These are phyloP conservation scores for Claviceps lovelessii DNA, from an alignment of 2,329 filamentous ascomycete genomes.

Conservation along the genomic window DNA sequence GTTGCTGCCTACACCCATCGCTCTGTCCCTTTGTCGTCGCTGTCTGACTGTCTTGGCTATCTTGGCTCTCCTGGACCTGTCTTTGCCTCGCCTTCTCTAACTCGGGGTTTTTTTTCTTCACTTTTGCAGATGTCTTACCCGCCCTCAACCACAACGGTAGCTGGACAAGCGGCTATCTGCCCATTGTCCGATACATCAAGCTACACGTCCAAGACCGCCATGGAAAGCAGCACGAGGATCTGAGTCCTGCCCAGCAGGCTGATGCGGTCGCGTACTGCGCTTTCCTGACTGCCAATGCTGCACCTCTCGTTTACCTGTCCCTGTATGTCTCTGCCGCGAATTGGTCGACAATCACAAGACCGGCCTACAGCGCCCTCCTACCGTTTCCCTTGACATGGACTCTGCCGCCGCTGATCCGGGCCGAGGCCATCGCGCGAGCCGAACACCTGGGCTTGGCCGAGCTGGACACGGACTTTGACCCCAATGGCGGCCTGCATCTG, in stretches of 20 bases:
- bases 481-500: conserved; percentile 23
- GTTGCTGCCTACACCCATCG: background rate
- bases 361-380: conserved; percentile 66
- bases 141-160: conserved; percentile 35
- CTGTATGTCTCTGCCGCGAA: conserved; percentile 86
- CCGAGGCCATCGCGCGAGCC: conserved; percentile 55
- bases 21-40: no score
- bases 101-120: conserved; percentile 10
- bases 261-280: conserved; percentile 42
- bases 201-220: conserved; percentile 15
- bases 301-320: conserved; percentile 67
- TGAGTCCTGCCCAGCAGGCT: conserved; percentile 27
- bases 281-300: conserved; percentile 62
- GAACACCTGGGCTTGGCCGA: conserved; percentile 54
- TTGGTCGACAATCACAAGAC: conserved; percentile 63
- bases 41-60: no score
- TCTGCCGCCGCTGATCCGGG: conserved; percentile 58
- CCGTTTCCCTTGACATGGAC: conserved; percentile 83
- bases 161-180: conserved; percentile 46
- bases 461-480: conserved; percentile 45
- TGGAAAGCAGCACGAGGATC: conserved; percentile 21
- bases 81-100: background rate
- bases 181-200: conserved; percentile 40
- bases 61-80: no score
- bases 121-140: conserved; percentile 35